Conservation (phyloP, 805 yeast genomes). For the Saccharomyces paradoxus region DNA sequence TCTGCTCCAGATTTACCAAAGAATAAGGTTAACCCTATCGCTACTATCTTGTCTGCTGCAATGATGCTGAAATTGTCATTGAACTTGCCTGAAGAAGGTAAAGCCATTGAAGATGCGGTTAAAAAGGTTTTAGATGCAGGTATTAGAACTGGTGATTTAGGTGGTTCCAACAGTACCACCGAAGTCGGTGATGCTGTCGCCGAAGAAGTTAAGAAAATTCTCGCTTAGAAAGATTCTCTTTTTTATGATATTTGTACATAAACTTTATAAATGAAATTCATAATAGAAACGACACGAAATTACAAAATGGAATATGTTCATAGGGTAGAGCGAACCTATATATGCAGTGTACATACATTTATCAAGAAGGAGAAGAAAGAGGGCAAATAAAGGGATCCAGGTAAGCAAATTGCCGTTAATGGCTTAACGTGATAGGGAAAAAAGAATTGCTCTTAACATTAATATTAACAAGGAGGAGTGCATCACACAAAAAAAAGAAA, state of each 20-base stretch:
- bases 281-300: not conserved
- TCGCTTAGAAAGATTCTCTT: conserved; percentile 20
- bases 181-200: conserved; percentile 96
- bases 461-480: not conserved
- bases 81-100: conserved; percentile 75
- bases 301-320: not conserved
- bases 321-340: not conserved
- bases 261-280: not conserved
- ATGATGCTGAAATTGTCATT: conserved; percentile 94
- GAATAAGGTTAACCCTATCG: conserved; percentile 90
- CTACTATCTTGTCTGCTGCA: conserved; percentile 91
- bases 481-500: not conserved
- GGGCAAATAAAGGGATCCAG: not conserved
- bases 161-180: conserved; percentile 72
- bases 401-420: not conserved
- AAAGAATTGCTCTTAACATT: not conserved
- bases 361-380: not conserved
- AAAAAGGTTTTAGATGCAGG: conserved; percentile 72
- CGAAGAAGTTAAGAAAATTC: conserved; percentile 52
- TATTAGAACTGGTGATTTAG: conserved; percentile 80
- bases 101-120: conserved; percentile 83
- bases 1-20: conserved; percentile 90
- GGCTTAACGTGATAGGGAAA: not conserved
- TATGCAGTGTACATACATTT: not conserved
- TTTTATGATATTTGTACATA: not conserved